phyloP scores from a whole-genome alignment of 768 basidiomycete species.

The Hygrocybe punicea region DNA sequence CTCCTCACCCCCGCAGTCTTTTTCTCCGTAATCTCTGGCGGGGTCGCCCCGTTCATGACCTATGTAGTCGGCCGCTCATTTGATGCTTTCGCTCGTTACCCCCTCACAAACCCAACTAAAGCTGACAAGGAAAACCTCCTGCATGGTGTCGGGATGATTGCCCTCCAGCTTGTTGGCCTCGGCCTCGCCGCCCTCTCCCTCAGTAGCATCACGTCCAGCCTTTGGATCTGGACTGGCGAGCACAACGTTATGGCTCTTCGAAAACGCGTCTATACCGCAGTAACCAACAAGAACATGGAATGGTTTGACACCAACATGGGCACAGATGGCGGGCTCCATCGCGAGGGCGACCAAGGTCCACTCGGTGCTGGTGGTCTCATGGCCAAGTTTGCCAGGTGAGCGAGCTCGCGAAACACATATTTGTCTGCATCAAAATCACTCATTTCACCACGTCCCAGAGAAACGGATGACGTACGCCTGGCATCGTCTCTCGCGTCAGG shows the following conservation, averaged over 20 bases:
- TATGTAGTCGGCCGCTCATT: conserved; percentile 74
- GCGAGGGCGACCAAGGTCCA: conserved; percentile 45
- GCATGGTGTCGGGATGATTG: conserved; percentile 54
- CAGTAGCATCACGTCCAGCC: conserved; percentile 66
- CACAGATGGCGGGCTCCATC: conserved; percentile 42
- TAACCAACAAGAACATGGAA: conserved; percentile 70
- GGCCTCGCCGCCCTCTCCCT: conserved; percentile 64
- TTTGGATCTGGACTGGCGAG: conserved; percentile 91
- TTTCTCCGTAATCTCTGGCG: conserved; percentile 62
- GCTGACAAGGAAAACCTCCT: conserved; percentile 50
- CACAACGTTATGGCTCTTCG: conserved; percentile 67
- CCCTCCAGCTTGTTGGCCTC: conserved; percentile 64
- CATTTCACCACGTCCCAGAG: conserved; percentile 45
- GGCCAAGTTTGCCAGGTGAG: conserved; percentile 85
- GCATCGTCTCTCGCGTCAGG: conserved; percentile 81
- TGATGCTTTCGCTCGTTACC: conserved; percentile 64
- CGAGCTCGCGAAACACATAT: conserved; percentile 2
- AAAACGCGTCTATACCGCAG: conserved; percentile 61
- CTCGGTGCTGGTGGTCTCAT: conserved; percentile 87
- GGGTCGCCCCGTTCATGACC: conserved; percentile 86
- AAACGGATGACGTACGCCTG: conserved; percentile 89
- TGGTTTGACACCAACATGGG: conserved; percentile 89
- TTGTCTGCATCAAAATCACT: background rate
- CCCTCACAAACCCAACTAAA: conserved; percentile 31
- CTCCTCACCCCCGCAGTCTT: conserved; percentile 64